Percentiles rank a stretch among this genome's conserved stretches.
These are phyloP conservation scores for Cryoendolithus antarcticus DNA, from an alignment of 2,329 filamentous ascomycete species.

Conservation along the genomic window DNA sequence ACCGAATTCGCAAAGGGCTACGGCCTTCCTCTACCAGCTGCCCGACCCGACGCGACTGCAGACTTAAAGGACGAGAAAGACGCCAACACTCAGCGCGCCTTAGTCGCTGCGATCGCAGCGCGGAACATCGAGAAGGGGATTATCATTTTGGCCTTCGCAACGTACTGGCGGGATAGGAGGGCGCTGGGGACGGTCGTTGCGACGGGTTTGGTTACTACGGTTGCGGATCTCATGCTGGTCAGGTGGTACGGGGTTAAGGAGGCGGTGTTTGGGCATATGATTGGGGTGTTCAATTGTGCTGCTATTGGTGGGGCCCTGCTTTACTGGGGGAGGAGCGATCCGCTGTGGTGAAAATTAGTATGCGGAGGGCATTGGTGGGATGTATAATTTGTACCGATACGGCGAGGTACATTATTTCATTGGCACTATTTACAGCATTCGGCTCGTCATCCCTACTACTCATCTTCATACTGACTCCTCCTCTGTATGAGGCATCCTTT, in stretches of 20 bases:
- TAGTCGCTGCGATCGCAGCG: slow-evolving; percentile 18
- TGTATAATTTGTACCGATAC: no score
- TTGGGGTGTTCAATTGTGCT: slow-evolving; percentile 18
- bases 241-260: slow-evolving; percentile 17
- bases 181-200: slow-evolving; percentile 19
- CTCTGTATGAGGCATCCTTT: no score
- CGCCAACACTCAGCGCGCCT: slow-evolving; percentile 12
- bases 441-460: no score
- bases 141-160: slow-evolving; percentile 19
- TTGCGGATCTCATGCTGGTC: slow-evolving; percentile 20
- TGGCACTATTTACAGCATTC: no score
- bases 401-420: no score
- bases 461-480: no score
- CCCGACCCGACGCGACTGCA: no score
- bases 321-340: slow-evolving; percentile 14
- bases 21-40: slow-evolving; percentile 16
- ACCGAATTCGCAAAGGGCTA: slow-evolving; percentile 21
- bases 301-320: slow-evolving; percentile 18
- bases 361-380: no score
- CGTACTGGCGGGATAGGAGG: slow-evolving; percentile 19
- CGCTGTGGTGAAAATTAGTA: no score
- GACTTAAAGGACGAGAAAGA: no score
- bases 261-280: slow-evolving; percentile 16
- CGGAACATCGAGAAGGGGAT: slow-evolving; percentile 22
- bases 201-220: slow-evolving; percentile 15